A percentile compares a stretch with the other conserved stretches of the same genome.
These are phyloP conservation scores for Phytopythium kandeliae DNA, from an alignment of 352 stramenopile species.

Conservation along the genomic window DNA sequence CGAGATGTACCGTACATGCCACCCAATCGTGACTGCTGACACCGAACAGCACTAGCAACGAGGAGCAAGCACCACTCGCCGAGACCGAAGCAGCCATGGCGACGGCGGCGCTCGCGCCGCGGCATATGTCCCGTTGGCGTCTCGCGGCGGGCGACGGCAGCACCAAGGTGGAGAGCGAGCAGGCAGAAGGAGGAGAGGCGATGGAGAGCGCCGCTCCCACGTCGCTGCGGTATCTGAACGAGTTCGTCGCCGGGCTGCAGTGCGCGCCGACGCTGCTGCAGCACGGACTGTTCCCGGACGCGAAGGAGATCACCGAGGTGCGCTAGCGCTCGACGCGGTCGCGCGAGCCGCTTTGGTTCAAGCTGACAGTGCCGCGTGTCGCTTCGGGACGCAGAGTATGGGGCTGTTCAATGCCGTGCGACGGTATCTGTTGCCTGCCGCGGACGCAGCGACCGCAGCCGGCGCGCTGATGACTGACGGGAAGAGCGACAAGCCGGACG, in stretches of 20 bases:
- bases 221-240: constrained; percentile 78
- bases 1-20: too few species aligned
- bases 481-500: constrained; percentile 30
- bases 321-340: too few species aligned
- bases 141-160: constrained; percentile 7
- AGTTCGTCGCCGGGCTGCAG: constrained; percentile 79
- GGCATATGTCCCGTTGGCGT: constrained; percentile 31
- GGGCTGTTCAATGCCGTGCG: constrained; percentile 78
- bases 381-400: constrained; percentile 50
- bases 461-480: neutral
- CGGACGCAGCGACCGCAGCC: constrained; percentile 6
- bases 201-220: constrained; percentile 7
- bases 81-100: neutral
- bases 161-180: neutral
- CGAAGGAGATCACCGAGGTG: constrained; percentile 83
- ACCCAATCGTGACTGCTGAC: neutral
- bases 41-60: neutral
- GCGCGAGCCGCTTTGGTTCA: too few species aligned
- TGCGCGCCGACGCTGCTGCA: constrained; percentile 63
- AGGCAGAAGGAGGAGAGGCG: neutral
- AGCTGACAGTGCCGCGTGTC: neutral
- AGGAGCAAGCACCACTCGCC: neutral
- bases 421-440: constrained; percentile 44
- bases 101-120: constrained; percentile 7
- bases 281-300: constrained; percentile 70